A percentile compares a stretch with the other conserved stretches of the same genome.
phyloP scores from a whole-genome alignment of 1,139 yeast genomes.

The Pichia kudriavzevii region DNA sequence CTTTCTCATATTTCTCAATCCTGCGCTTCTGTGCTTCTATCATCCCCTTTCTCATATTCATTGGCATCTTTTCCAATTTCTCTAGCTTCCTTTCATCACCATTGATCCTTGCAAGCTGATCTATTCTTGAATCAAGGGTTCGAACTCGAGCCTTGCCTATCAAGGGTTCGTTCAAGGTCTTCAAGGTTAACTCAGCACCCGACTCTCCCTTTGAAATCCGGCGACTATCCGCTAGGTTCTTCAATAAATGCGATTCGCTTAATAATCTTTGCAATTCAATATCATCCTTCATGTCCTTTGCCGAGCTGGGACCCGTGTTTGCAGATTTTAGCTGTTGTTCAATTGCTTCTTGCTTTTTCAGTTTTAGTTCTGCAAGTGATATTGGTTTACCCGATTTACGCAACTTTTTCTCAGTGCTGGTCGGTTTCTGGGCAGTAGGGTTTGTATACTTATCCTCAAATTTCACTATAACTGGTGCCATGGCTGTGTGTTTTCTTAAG shows the following conservation, averaged over 20 bases:
- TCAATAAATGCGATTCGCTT: slow-evolving; percentile 77
- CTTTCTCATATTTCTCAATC: slow-evolving; percentile 54
- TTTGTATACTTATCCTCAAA: slow-evolving; percentile 32
- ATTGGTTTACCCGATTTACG: slow-evolving; percentile 37
- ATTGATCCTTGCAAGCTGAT: slow-evolving; percentile 45
- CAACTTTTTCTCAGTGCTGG: slow-evolving; percentile 38
- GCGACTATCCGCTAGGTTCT: slow-evolving; percentile 31
- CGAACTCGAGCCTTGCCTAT: slow-evolving; percentile 75
- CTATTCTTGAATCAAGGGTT: slow-evolving; percentile 62
- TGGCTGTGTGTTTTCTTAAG: slow-evolving; percentile 2
- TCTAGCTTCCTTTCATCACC: slow-evolving; percentile 31
- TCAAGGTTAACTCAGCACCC: slow-evolving; percentile 72
- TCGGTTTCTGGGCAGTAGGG: slow-evolving; percentile 28
- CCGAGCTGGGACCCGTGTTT: slow-evolving; percentile 21
- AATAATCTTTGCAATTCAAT: slow-evolving; percentile 74
- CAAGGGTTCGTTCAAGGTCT: slow-evolving; percentile 63
- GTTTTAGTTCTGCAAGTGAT: slow-evolving; percentile 27
- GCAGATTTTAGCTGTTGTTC: slow-evolving; percentile 26
- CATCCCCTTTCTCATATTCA: slow-evolving; percentile 83
- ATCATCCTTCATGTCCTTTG: slow-evolving; percentile 37
- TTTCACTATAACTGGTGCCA: slow-evolving; percentile 40
- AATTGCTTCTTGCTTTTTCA: slow-evolving; percentile 20
- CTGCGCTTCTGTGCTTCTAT: slow-evolving; percentile 46
- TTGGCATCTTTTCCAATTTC: slow-evolving; percentile 73
- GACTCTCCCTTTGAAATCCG: slow-evolving; percentile 36